Percentiles rank a stretch among this genome's conserved stretches.
Evolutionary conservation across 768 basidiomycete genomes (phyloP).

Genomic region (Russula foetens): DNA sequence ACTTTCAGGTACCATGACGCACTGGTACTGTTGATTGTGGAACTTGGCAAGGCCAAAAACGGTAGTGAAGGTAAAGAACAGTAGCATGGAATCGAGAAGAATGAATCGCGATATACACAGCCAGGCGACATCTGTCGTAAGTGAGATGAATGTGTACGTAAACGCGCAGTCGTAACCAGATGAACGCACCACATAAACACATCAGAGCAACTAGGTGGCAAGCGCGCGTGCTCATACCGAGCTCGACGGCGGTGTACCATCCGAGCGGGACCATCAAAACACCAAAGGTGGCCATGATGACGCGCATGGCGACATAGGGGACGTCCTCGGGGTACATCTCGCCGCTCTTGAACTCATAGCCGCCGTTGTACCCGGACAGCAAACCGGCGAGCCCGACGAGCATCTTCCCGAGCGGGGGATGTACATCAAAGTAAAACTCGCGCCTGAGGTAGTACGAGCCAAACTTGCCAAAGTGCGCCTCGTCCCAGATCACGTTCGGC

Average conservation of each 20-base stretch:
- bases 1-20: conserved; percentile 26
- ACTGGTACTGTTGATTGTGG: conserved; percentile 95
- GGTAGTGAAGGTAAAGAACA: conserved; percentile 97
- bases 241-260: conserved; percentile 94
- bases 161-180: not conserved
- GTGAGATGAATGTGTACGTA: not conserved
- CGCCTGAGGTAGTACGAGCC: conserved; percentile 97
- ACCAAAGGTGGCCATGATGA: conserved; percentile 90
- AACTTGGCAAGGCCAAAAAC: conserved; percentile 94
- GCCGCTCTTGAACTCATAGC: conserved; percentile 93
- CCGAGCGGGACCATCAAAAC: conserved; percentile 92
- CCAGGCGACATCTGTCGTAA: conserved; percentile 84
- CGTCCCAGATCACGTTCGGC: conserved; percentile 92
- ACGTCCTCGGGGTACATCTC: conserved; percentile 73
- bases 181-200: conserved; percentile 73
- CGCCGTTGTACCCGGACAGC: conserved; percentile 84
- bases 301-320: conserved; percentile 91
- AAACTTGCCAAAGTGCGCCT: conserved; percentile 99
- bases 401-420: conserved; percentile 98
- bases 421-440: conserved; percentile 99
- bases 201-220: conserved; percentile 91
- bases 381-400: conserved; percentile 91
- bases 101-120: conserved; percentile 95
- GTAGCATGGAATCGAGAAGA: conserved; percentile 95
- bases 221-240: conserved; percentile 85